Conservation (phyloP, 192 early-diverging fungal genomes). For the Backusella australiensis region DNA sequence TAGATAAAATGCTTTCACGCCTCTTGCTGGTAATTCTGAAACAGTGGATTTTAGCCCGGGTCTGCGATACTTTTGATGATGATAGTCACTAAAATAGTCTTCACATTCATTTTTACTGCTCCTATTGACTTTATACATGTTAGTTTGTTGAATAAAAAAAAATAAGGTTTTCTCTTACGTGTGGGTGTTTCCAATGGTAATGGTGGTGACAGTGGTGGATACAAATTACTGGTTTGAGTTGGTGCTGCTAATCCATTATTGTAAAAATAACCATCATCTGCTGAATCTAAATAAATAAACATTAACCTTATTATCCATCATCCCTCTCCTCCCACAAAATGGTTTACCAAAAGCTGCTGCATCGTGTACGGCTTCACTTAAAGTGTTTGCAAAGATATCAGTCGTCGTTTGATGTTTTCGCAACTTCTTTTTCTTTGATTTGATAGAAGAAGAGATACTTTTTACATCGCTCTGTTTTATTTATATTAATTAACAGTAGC, state of each 20-base stretch:
- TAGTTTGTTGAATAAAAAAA: too few relatives aligned
- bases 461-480: not conserved
- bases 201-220: not conserved
- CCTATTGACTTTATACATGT: not conserved
- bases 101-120: not conserved
- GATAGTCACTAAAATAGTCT: slow-evolving; percentile 3
- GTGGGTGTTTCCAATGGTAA: not conserved
- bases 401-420: slow-evolving; percentile 11
- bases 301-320: not conserved
- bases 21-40: slow-evolving; percentile 11
- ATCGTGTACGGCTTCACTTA: slow-evolving; percentile 31
- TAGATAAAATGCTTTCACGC: slow-evolving; percentile 7
- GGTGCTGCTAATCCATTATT: not conserved
- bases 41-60: slow-evolving; percentile 10
- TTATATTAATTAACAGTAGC: not conserved
- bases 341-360: slow-evolving; percentile 21
- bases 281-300: not conserved
- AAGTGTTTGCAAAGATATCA: slow-evolving; percentile 25
- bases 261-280: slow-evolving; percentile 12
- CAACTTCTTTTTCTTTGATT: not conserved
- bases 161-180: not conserved
- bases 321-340: not conserved
- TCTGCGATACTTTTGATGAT: slow-evolving; percentile 8
- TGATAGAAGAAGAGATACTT: not conserved
- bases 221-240: not conserved